Base-by-base conservation (phyloP, 495 filamentous ascomycete genomes). In the Talaromyces wortmannii region DNA sequence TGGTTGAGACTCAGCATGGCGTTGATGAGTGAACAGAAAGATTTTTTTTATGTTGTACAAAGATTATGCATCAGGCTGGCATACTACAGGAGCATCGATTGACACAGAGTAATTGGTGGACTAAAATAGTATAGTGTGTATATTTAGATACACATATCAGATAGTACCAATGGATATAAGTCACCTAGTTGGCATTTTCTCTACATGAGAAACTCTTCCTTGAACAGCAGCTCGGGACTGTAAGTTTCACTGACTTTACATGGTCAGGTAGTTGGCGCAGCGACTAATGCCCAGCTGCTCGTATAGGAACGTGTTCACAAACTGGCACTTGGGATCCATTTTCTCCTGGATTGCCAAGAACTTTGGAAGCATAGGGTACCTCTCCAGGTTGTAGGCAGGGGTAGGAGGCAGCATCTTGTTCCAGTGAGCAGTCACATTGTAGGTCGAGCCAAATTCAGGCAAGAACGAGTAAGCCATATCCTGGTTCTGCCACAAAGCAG, bases 291-390 rank as follows among this genome's bases (percentile, higher is more conserved):
- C 60, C 36, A 62, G 57, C 51, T 57, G 52, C 40, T 59, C 17
- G 45, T 53, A 43, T 30, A 62, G 29, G 33, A 62, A 59, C 17
- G 59, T 55, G 43, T 63, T 63, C 31, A 60, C 57, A 55, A 63
- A 63, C 55, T 63, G 60, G 51, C 60, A 63, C 47, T 63, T 58
- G 23, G 60, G 60, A 45, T 63, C 60, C 60, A 55, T 51, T 13
- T 45, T 47, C 45, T 63, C 52, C 60, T 63, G 60, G 32, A 63
- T 53, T 13, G 50, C 51, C 54, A 62, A 50, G 29, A 54, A 62
- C 46, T 59, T 48, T 12, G 54, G 50, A 50, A 62, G 45, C 54
- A 57, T 62, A 1, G 61, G 61, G 45, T 57, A 63, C 15, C 51
- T 56, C 16, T 53, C 50, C 50, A 45, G 31, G 53, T 46, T 52